Conservation (phyloP, 75 land plant genomes). For the Larix kaempferi region DNA sequence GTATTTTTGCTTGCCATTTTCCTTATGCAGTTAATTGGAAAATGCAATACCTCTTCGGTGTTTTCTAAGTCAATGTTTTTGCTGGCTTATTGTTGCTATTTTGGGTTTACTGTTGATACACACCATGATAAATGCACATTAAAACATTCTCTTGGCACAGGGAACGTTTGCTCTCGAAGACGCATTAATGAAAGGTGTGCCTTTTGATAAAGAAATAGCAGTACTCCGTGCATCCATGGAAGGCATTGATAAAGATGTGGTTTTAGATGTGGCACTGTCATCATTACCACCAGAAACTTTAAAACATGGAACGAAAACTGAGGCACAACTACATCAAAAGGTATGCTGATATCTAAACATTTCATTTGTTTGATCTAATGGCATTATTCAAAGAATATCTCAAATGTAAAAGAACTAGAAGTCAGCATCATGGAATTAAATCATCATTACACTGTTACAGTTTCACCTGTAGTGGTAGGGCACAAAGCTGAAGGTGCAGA, state of each 20-base stretch:
- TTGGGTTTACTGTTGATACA: too few relatives aligned
- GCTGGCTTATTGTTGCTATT: not conserved
- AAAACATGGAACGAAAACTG: conserved; percentile 55
- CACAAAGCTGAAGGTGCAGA: not conserved
- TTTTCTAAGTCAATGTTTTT: not conserved
- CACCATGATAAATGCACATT: not conserved
- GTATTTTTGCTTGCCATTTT: not conserved
- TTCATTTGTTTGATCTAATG: not conserved
- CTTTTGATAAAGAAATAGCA: conserved; percentile 61
- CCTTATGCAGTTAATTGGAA: not conserved
- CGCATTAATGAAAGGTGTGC: conserved; percentile 75
- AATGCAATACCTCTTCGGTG: not conserved
- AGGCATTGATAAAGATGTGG: conserved; percentile 58
- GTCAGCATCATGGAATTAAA: not conserved
- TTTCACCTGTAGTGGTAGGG: not conserved
- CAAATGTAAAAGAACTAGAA: not conserved
- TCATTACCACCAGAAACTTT: conserved; percentile 74
- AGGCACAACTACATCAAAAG: conserved; percentile 59
- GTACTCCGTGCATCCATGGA: conserved; percentile 45
- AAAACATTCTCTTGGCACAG: conserved; percentile 26
- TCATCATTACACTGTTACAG: not conserved
- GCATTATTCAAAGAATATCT: not conserved
- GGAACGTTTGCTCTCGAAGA: conserved; percentile 92
- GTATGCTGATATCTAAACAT: conserved; percentile 26
- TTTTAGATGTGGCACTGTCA: conserved; percentile 61